phyloP scores from a whole-genome alignment of 768 basidiomycete species.

The Royoungia palumana region DNA sequence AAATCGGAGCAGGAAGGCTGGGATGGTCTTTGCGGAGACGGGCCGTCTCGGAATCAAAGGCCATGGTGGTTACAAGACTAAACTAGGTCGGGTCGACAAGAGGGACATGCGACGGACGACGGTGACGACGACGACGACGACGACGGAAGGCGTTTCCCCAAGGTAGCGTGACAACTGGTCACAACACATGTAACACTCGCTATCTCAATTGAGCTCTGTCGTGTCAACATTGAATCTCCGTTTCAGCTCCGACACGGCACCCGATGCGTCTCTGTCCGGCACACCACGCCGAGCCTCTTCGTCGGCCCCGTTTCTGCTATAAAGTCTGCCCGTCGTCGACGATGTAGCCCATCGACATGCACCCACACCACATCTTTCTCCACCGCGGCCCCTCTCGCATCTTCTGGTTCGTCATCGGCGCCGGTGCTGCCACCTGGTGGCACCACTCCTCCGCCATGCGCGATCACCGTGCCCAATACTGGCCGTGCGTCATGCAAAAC shows the following conservation, averaged over 20 bases:
- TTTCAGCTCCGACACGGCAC: conserved; percentile 18
- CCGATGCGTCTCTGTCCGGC: conserved; percentile 12
- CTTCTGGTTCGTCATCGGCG: conserved; percentile 69
- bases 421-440: conserved; percentile 37
- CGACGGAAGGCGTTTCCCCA: not conserved
- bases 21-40: conserved; percentile 28
- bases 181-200: conserved; percentile 12
- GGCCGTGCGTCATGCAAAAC: conserved; percentile 27
- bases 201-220: conserved; percentile 12
- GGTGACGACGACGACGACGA: conserved; percentile 16
- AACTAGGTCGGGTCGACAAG: not conserved
- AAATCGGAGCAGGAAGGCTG: conserved; percentile 25
- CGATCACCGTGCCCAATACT: conserved; percentile 36
- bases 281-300: conserved; percentile 23
- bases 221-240: not conserved
- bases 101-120: conserved; percentile 5
- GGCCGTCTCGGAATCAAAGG: conserved; percentile 29
- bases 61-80: conserved; percentile 13
- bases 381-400: conserved; percentile 52
- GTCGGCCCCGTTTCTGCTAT: conserved; percentile 19
- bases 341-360: conserved; percentile 24
- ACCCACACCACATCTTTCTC: conserved; percentile 19
- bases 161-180: conserved; percentile 23
- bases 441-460: conserved; percentile 41
- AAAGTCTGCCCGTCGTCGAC: too few relatives aligned